A percentile compares a stretch with the other conserved stretches of the same genome.
Evolutionary conservation across 2,329 filamentous ascomycete genomes (phyloP).

Genomic region (Fusarium tanahbumbuense): DNA sequence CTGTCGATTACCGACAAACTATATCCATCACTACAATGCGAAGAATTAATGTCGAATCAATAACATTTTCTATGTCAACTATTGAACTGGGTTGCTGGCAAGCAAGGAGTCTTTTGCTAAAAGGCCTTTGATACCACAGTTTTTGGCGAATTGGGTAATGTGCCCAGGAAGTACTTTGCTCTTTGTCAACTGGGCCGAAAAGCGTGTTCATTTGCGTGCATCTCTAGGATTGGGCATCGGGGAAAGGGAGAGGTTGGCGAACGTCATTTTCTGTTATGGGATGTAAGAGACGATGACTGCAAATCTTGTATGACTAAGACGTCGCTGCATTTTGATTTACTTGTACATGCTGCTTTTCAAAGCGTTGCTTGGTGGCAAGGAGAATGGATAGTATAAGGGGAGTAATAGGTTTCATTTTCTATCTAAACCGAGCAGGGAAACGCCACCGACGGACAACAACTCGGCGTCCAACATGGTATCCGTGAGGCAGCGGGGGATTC

Average conservation of each 20-base stretch:
- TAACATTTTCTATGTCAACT: constrained; percentile 47
- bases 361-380: constrained; percentile 26
- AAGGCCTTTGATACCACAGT: constrained; percentile 48
- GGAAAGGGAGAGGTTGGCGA: constrained; percentile 44
- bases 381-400: constrained; percentile 26
- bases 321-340: constrained; percentile 35
- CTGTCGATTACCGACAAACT: constrained; percentile 35
- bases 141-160: constrained; percentile 43
- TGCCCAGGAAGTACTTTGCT: constrained; percentile 51
- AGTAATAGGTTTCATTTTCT: constrained; percentile 47
- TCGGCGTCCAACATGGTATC: constrained; percentile 34
- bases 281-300: constrained; percentile 38
- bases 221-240: constrained; percentile 54
- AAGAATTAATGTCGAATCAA: constrained; percentile 45
- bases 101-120: constrained; percentile 48
- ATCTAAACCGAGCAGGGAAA: constrained; percentile 42
- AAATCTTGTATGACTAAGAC: constrained; percentile 51
- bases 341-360: constrained; percentile 33
- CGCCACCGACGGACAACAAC: constrained; percentile 28
- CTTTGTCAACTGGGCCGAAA: constrained; percentile 52
- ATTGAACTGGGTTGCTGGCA: constrained; percentile 42
- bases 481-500: constrained; percentile 41
- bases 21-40: constrained; percentile 36
- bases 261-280: constrained; percentile 40
- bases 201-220: constrained; percentile 57